phyloP scores from a whole-genome alignment of 1,284 basidiomycete genomes.

The Neolentinus lepideus region DNA sequence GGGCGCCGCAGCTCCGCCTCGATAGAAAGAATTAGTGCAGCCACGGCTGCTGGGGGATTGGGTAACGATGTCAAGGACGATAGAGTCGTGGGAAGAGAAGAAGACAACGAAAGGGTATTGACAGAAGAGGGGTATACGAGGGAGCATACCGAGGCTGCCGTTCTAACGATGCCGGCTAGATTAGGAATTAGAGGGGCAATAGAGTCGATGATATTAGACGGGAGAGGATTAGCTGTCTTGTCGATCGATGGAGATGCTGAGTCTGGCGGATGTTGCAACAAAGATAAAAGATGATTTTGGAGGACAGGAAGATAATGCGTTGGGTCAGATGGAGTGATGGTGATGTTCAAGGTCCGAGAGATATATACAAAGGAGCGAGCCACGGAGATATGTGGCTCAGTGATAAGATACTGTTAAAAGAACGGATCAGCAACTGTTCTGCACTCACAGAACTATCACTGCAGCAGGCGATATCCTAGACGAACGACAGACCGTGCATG shows the following conservation, averaged over 20 bases:
- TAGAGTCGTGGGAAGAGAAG: slow-evolving; percentile 40
- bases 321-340: slow-evolving; percentile 37
- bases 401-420: slow-evolving; percentile 36
- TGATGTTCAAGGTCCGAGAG: slow-evolving; percentile 37
- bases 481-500: neutral
- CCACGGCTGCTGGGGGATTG: slow-evolving; percentile 52
- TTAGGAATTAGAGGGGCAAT: slow-evolving; percentile 24
- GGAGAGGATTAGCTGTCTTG: slow-evolving; percentile 20
- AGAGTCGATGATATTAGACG: slow-evolving; percentile 23
- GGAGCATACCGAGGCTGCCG: slow-evolving; percentile 40
- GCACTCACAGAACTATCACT: neutral
- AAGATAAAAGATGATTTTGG: slow-evolving; percentile 36
- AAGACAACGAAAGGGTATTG: slow-evolving; percentile 13
- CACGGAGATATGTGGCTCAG: slow-evolving; percentile 43
- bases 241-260: slow-evolving; percentile 10
- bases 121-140: neutral
- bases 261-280: slow-evolving; percentile 22
- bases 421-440: slow-evolving; percentile 13
- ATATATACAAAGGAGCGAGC: slow-evolving; percentile 50
- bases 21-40: slow-evolving; percentile 61
- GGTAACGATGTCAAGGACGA: slow-evolving; percentile 29
- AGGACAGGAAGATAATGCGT: slow-evolving; percentile 36
- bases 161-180: slow-evolving; percentile 39
- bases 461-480: neutral
- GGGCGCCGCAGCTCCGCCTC: slow-evolving; percentile 56